Percentiles rank a stretch among this genome's conserved stretches.
These are phyloP conservation scores for Pyrenula aspistea DNA, from an alignment of 495 filamentous ascomycete genomes.

Conservation along the genomic window DNA sequence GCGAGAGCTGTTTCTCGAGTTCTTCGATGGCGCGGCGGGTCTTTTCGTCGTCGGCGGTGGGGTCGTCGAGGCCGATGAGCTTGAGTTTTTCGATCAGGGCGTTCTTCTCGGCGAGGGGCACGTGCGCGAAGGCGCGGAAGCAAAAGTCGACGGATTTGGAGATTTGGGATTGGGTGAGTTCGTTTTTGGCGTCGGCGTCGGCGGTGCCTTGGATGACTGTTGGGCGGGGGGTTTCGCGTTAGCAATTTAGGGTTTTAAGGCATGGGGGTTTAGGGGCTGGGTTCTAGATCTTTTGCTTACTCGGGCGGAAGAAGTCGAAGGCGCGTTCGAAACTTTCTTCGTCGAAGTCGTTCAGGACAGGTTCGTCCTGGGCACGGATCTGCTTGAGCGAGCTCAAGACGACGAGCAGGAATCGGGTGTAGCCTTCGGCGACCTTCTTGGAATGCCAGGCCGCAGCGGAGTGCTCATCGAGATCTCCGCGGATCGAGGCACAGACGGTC, in stretches of 20 bases:
- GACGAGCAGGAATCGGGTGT: slow-evolving; percentile 37
- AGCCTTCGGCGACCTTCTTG: slow-evolving; percentile 29
- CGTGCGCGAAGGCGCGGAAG: slow-evolving; percentile 14
- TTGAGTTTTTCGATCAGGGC: slow-evolving; percentile 15
- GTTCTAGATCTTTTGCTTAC: too few species aligned
- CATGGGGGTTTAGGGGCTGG: too few species aligned
- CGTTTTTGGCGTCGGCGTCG: slow-evolving; percentile 19
- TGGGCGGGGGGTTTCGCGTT: too few species aligned
- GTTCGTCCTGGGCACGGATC: slow-evolving; percentile 22
- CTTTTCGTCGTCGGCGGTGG: slow-evolving; percentile 1
- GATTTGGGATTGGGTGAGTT: slow-evolving; percentile 18
- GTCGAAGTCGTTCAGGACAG: slow-evolving; percentile 23
- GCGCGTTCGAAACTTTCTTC: slow-evolving; percentile 33
- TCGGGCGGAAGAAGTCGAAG: slow-evolving; percentile 27
- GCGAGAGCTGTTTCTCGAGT: background rate
- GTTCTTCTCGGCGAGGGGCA: slow-evolving; percentile 13
- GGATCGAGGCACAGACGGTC: slow-evolving; percentile 18
- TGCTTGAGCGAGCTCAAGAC: slow-evolving; percentile 32
- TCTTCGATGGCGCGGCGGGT: background rate
- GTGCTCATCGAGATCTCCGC: slow-evolving; percentile 24
- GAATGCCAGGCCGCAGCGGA: slow-evolving; percentile 33
- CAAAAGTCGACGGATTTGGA: slow-evolving; percentile 27
- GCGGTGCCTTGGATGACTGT: slow-evolving; percentile 29
- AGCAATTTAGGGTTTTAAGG: too few species aligned
- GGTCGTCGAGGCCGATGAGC: background rate